A percentile compares a stretch with the other conserved stretches of the same genome.
phyloP scores from a whole-genome alignment of 805 yeast species.

The Ogataea methylovora region DNA sequence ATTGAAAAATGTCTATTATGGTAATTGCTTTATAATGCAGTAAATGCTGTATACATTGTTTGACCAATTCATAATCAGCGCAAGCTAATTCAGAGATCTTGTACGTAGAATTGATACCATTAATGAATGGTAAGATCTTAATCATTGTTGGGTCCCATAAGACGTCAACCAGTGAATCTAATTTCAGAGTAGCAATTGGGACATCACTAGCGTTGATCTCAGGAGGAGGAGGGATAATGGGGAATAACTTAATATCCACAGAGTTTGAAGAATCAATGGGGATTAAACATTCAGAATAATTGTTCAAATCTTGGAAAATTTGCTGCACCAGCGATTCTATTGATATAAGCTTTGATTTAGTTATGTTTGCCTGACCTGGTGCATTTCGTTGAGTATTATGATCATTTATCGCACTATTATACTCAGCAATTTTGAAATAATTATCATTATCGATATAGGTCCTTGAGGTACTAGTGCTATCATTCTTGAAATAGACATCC shows the following conservation, averaged over 20 bases:
- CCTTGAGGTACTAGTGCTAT: not conserved
- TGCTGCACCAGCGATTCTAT: constrained; percentile 80
- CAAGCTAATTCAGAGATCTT: constrained; percentile 73
- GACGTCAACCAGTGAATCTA: constrained; percentile 68
- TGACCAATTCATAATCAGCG: constrained; percentile 70
- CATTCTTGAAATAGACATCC: constrained; percentile 32
- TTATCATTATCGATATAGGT: not conserved
- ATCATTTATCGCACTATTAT: constrained; percentile 11
- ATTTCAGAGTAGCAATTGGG: constrained; percentile 80
- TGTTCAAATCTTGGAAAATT: constrained; percentile 88
- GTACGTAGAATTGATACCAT: constrained; percentile 80
- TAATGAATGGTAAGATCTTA: constrained; percentile 74
- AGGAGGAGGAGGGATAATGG: constrained; percentile 77
- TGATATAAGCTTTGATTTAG: constrained; percentile 28
- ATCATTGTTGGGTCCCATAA: constrained; percentile 98
- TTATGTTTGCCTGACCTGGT: constrained; percentile 13
- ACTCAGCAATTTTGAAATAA: constrained; percentile 23
- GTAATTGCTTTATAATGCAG: constrained; percentile 84
- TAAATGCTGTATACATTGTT: constrained; percentile 84
- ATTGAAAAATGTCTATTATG: constrained; percentile 82
- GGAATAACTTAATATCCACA: constrained; percentile 90
- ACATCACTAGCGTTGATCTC: constrained; percentile 76
- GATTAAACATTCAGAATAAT: constrained; percentile 91
- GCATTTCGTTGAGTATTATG: constrained; percentile 2
- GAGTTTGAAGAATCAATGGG: constrained; percentile 87